Evolutionary conservation across 2,329 filamentous ascomycete species (phyloP).

Genomic region (Cladorrhinum sp.): DNA sequence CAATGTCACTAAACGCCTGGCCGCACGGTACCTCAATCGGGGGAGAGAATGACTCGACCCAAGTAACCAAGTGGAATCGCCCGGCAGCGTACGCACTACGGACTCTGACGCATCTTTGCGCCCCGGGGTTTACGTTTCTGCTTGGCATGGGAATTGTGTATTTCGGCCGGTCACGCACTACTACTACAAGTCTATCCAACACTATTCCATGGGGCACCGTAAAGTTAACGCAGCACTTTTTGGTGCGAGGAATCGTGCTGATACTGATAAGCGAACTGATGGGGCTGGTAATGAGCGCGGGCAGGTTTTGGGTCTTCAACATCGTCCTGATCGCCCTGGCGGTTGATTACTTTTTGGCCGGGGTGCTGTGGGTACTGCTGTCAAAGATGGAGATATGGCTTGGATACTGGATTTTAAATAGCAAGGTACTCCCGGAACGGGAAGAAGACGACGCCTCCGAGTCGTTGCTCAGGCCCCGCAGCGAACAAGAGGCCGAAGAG

Average conservation of each 20-base stretch:
- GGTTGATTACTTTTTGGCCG: conserved; percentile 44
- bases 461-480: conserved; percentile 30
- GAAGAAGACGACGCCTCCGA: conserved; percentile 30
- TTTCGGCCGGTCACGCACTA: conserved; percentile 42
- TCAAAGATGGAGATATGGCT: conserved; percentile 36
- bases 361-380: conserved; percentile 40
- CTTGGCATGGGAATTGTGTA: conserved; percentile 46
- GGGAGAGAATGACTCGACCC: conserved; percentile 36
- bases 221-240: conserved; percentile 39
- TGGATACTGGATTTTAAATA: conserved; percentile 29
- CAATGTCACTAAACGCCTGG: conserved; percentile 41
- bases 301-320: conserved; percentile 42
- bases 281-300: conserved; percentile 34
- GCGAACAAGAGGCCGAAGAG: conserved; percentile 9
- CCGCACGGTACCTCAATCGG: conserved; percentile 38
- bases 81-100: conserved; percentile 39
- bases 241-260: conserved; percentile 37
- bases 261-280: conserved; percentile 33
- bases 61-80: conserved; percentile 39
- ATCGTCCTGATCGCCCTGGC: conserved; percentile 44
- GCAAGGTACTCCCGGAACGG: conserved; percentile 21
- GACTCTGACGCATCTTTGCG: conserved; percentile 44
- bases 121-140: conserved; percentile 45
- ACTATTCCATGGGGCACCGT: conserved; percentile 38
- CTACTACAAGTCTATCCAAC: conserved; percentile 1